These are phyloP conservation scores for Xylariaceae sp. DNA, from an alignment of 2,329 filamentous ascomycete genomes.

Conservation along the genomic window DNA sequence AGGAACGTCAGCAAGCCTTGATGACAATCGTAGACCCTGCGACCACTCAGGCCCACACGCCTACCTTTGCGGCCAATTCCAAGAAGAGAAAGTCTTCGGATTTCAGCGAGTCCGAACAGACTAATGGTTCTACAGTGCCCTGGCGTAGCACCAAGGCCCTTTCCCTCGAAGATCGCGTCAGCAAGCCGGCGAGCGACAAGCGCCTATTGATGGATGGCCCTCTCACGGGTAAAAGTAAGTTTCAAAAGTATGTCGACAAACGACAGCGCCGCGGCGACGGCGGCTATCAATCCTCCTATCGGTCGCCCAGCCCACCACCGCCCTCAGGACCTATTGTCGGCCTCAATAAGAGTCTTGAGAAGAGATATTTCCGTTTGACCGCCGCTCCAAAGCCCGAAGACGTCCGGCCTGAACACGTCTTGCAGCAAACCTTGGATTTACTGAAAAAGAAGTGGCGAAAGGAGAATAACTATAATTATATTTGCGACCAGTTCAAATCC, in stretches of 20 bases:
- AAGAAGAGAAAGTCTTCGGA: slow-evolving; percentile 87
- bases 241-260: slow-evolving; percentile 83
- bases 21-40: slow-evolving; percentile 41
- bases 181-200: slow-evolving; percentile 62
- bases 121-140: slow-evolving; percentile 69
- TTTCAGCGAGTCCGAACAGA: slow-evolving; percentile 58
- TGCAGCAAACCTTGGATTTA: slow-evolving; percentile 84
- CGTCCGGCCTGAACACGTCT: slow-evolving; percentile 81
- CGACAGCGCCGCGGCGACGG: slow-evolving; percentile 86
- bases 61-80: slow-evolving; percentile 45
- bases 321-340: slow-evolving; percentile 79
- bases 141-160: slow-evolving; percentile 69
- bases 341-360: slow-evolving; percentile 83
- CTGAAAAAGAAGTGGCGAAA: slow-evolving; percentile 94
- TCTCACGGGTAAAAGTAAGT: slow-evolving; percentile 76
- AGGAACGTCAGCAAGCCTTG: slow-evolving; percentile 65
- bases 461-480: slow-evolving; percentile 94
- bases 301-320: slow-evolving; percentile 64
- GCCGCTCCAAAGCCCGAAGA: slow-evolving; percentile 86
- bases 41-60: slow-evolving; percentile 21
- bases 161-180: slow-evolving; percentile 77
- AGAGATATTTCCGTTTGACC: slow-evolving; percentile 93
- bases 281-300: slow-evolving; percentile 63
- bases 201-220: slow-evolving; percentile 52
- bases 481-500: slow-evolving; percentile 99